phyloP scores from a whole-genome alignment of 495 filamentous ascomycete species.

The Cetradonia linearis region DNA sequence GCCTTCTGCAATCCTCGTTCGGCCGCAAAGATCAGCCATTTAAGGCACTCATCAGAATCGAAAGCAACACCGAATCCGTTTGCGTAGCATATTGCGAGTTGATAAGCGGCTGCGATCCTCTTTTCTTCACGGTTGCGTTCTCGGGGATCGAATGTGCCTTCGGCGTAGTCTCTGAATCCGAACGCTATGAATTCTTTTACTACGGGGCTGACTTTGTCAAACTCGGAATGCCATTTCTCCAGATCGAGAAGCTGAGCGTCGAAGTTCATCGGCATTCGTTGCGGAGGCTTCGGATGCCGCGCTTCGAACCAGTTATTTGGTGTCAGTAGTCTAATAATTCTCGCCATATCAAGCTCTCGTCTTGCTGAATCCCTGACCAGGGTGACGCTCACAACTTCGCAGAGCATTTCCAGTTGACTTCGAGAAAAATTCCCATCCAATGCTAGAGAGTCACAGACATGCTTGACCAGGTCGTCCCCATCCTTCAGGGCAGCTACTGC shows the following conservation, averaged over 20 bases:
- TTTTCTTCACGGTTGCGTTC: constrained; percentile 18
- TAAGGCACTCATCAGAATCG: constrained; percentile 24
- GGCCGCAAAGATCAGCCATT: constrained; percentile 23
- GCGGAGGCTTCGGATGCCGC: constrained; percentile 20
- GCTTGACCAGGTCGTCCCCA: constrained; percentile 23
- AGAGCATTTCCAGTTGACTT: constrained; percentile 24
- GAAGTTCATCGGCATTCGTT: constrained; percentile 20
- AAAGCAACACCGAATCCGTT: constrained; percentile 25
- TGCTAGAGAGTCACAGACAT: constrained; percentile 25
- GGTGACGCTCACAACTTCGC: constrained; percentile 23
- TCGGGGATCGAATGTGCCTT: constrained; percentile 18
- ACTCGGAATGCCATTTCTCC: constrained; percentile 26
- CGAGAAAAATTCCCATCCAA: constrained; percentile 17
- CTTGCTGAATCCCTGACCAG: constrained; percentile 21
- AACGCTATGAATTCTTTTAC: constrained; percentile 21
- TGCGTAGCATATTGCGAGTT: constrained; percentile 27
- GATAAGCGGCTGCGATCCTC: constrained; percentile 22
- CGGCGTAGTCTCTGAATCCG: constrained; percentile 24
- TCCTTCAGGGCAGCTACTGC: constrained; percentile 21
- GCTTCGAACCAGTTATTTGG: constrained; percentile 25
- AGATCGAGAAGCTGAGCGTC: constrained; percentile 25
- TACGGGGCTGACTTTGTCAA: constrained; percentile 20
- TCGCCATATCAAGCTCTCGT: constrained; percentile 25
- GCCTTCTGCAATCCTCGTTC: constrained; percentile 21
- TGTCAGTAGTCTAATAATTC: constrained; percentile 24